Evolutionary conservation across 2,329 filamentous ascomycete species (phyloP), one percentile per base, ranked within the genome.

Genomic region (Epichloe coenophiala): DNA sequence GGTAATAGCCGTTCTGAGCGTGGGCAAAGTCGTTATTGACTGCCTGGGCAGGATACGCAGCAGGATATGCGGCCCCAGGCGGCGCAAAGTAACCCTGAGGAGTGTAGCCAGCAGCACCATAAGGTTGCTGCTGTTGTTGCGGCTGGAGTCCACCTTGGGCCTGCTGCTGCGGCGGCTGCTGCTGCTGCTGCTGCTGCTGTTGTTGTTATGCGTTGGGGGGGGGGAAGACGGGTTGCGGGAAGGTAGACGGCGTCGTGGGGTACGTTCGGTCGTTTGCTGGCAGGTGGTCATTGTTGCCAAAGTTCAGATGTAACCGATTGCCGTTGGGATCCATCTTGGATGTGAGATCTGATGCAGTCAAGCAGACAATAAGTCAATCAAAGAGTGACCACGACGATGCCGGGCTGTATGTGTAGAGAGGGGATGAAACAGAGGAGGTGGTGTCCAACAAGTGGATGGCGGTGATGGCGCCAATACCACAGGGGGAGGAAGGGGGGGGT

Each of bases 161-260:
- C 57, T 70, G 69, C 36, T 52, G 50, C 2, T 51, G 49, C 59
- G 72, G 71, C 56, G 63, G 61, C 58, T 71, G 71, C 53, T 69
- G 67, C 49, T 65, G 65, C 48, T 64, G 59, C 54, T 59, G 58
- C 17, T 17, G 17, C 17, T 17, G 17, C 56, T 72, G 69, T 54
- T 61, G 59, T 56, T 69, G 69, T 49, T 67, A 53, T 42, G 49
- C 53, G 48, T 37, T 53, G 17, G 51, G 41, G 12, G 40, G 39
- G 3, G 47, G 35, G 15, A 44, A 36, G 51, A 37, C 27, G 51
- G 37, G 48, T 63, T 61, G 47, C 31, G 47, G 47, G 35, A 97
- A 97, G 53, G 90, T 95, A 57, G 91, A 96, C 48, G 91, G 91
- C 9, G 91, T 96, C 49, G 91, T 89, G 59, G 85, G 86, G 74